Conservation (phyloP, 305 asterid genomes). For the Nicotiana rustica region DNA sequence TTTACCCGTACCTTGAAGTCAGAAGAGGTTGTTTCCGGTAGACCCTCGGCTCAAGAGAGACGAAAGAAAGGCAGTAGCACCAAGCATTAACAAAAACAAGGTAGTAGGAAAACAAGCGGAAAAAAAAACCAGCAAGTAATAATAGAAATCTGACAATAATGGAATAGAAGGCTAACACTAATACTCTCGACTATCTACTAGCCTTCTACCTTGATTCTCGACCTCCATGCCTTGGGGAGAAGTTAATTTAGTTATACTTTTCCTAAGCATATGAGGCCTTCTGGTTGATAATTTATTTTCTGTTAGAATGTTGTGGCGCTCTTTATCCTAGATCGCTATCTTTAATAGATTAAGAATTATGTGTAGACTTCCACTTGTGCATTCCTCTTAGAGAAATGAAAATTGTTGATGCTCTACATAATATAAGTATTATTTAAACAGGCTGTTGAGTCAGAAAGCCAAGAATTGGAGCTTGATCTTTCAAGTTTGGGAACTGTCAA, state of each 20-base stretch:
- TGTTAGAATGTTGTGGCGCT: background rate
- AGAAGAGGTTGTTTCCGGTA: too few species aligned
- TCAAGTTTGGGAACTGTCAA: slow-evolving; percentile 96
- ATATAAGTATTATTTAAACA: slow-evolving; percentile 35
- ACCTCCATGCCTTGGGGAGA: background rate
- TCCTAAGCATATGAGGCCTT: background rate
- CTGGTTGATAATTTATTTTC: slow-evolving; percentile 8
- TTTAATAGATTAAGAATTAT: background rate
- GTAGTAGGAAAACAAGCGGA: too few species aligned
- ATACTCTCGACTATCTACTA: too few species aligned
- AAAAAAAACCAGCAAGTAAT: too few species aligned
- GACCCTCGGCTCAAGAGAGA: too few species aligned
- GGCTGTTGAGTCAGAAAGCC: slow-evolving; percentile 96
- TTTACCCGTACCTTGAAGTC: too few species aligned
- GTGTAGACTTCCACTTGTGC: background rate
- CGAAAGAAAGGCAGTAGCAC: too few species aligned
- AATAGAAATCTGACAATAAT: too few species aligned
- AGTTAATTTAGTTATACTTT: background rate
- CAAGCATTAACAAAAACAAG: too few species aligned
- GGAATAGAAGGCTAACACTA: too few species aligned
- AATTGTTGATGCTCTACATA: slow-evolving; percentile 11
- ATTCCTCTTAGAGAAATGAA: slow-evolving; percentile 1
- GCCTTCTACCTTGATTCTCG: too few species aligned
- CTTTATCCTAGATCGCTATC: background rate
- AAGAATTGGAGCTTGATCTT: slow-evolving; percentile 93